phyloP scores from a whole-genome alignment of 2,329 filamentous ascomycete species.

The Talaromyces sp. region DNA sequence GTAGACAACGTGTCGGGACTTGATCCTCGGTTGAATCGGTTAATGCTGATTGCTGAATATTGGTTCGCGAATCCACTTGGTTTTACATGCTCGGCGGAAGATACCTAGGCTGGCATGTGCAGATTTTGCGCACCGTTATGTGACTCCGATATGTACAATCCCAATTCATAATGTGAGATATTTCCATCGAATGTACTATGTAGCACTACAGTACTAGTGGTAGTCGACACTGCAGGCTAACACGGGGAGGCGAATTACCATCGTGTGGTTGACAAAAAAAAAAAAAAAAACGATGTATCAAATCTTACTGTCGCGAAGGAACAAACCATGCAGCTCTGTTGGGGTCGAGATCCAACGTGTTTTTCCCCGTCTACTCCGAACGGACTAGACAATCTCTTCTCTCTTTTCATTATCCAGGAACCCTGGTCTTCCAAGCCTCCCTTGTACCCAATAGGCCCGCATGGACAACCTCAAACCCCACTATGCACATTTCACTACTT shows the following conservation, averaged over 20 bases:
- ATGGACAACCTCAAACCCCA: slow-evolving; percentile 8
- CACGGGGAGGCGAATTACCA: too few species aligned
- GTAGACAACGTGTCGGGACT: slow-evolving; percentile 18
- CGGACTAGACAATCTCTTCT: neutral
- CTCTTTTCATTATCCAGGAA: slow-evolving; percentile 9
- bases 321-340: neutral
- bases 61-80: neutral
- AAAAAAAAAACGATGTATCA: neutral
- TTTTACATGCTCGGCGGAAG: slow-evolving; percentile 4
- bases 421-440: slow-evolving; percentile 5
- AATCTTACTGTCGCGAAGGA: neutral
- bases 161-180: neutral
- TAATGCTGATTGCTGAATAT: slow-evolving; percentile 17
- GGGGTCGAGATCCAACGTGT: neutral
- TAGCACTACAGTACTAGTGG: too few species aligned
- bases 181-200: too few species aligned
- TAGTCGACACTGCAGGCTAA: too few species aligned
- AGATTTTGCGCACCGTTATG: slow-evolving; percentile 7
- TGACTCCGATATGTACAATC: neutral
- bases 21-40: neutral
- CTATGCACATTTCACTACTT: neutral
- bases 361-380: too few species aligned
- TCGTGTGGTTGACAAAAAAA: too few species aligned
- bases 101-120: slow-evolving; percentile 16
- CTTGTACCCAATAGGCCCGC: slow-evolving; percentile 11